Percentiles rank a stretch among this genome's conserved stretches.
These are phyloP conservation scores for Epipyxis sp. DNA, from an alignment of 108 stramenopile species.

Conservation along the genomic window DNA sequence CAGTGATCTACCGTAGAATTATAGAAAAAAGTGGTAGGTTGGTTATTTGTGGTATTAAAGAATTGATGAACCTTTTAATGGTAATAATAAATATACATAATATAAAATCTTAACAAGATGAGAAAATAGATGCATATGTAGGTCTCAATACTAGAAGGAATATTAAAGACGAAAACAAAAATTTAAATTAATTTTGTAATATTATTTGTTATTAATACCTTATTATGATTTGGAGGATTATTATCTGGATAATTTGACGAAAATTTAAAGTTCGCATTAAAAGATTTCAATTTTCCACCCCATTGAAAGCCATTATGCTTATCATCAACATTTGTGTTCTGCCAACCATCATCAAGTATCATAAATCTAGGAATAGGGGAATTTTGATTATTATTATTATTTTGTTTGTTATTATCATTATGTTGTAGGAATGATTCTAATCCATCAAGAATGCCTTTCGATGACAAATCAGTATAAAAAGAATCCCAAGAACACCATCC, in stretches of 20 bases:
- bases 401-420: no score
- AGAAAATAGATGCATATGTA: no score
- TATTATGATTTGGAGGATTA: no score
- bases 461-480: slow-evolving; percentile 51
- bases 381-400: no score
- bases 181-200: slow-evolving; percentile 37
- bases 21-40: no score
- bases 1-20: no score
- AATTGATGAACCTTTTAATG: no score
- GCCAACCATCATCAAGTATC: slow-evolving; percentile 51
- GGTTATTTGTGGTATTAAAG: no score
- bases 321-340: slow-evolving; percentile 36
- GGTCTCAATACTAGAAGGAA: slow-evolving; percentile 16
- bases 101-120: no score
- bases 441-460: slow-evolving; percentile 39
- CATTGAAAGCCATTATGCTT: background rate
- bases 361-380: slow-evolving; percentile 29
- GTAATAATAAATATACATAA: no score
- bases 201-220: slow-evolving; percentile 22
- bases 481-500: slow-evolving; percentile 77
- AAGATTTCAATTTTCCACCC: background rate
- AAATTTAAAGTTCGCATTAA: slow-evolving; percentile 13
- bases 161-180: slow-evolving; percentile 21
- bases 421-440: slow-evolving; percentile 31
- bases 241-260: no score